These are phyloP conservation scores for Lithospermum erythrorhizon DNA, from an alignment of 257 asterid genomes.

Conservation along the genomic window DNA sequence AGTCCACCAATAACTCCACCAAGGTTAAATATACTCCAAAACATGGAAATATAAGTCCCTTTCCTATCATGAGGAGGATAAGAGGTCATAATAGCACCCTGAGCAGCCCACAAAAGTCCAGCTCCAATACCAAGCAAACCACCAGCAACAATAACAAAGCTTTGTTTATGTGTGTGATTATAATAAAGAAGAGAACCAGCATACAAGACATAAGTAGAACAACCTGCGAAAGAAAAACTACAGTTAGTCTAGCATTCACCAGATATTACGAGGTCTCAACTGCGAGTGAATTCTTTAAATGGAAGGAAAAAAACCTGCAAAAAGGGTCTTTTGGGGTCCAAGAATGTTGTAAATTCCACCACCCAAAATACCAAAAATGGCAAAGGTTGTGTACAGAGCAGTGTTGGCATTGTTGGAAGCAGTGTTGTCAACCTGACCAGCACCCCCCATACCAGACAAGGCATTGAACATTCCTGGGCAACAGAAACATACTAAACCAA, in stretches of 20 bases:
- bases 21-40: slow-evolving; percentile 86
- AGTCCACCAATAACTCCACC: slow-evolving; percentile 94
- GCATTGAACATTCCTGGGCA: slow-evolving; percentile 99
- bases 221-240: slow-evolving; percentile 12
- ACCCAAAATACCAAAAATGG: slow-evolving; percentile 76
- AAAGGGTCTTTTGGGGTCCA: slow-evolving; percentile 59
- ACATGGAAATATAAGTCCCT: slow-evolving; percentile 69
- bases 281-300: too few species aligned
- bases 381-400: slow-evolving; percentile 89
- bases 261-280: too few species aligned
- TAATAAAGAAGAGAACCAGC: slow-evolving; percentile 82
- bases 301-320: slow-evolving; percentile 13
- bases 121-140: slow-evolving; percentile 91
- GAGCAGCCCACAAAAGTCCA: slow-evolving; percentile 84
- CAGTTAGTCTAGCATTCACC: too few species aligned
- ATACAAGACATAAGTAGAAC: slow-evolving; percentile 75
- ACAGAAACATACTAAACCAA: slow-evolving; percentile 85
- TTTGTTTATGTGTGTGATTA: slow-evolving; percentile 68
- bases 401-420: slow-evolving; percentile 96
- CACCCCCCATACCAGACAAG: slow-evolving; percentile 97
- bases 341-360: slow-evolving; percentile 88
- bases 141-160: slow-evolving; percentile 70
- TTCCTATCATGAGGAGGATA: slow-evolving; percentile 80
- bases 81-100: slow-evolving; percentile 94
- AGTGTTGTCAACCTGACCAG: slow-evolving; percentile 73